These are phyloP conservation scores for Rhynchosporium secalis DNA, from an alignment of 2,329 filamentous ascomycete genomes.

Conservation along the genomic window DNA sequence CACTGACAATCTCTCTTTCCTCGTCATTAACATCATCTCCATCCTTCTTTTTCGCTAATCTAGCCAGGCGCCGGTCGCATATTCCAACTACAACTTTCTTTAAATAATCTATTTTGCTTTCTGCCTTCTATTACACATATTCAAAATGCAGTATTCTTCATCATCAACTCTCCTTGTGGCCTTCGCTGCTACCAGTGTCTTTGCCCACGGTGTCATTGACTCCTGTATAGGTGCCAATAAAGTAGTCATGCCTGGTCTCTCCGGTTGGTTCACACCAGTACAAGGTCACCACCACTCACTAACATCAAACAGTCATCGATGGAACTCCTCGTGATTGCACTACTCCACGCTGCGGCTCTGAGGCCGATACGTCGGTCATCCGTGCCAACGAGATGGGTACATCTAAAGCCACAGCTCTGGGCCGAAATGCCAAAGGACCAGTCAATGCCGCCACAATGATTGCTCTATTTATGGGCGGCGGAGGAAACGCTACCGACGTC, in stretches of 20 bases:
- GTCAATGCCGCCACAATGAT: constrained; percentile 59
- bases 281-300: constrained; percentile 23
- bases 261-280: constrained; percentile 41
- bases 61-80: constrained; percentile 35
- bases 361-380: constrained; percentile 71
- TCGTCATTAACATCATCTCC: constrained; percentile 35
- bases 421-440: constrained; percentile 61
- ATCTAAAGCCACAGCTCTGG: constrained; percentile 58
- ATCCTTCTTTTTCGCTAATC: constrained; percentile 29
- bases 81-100: constrained; percentile 24
- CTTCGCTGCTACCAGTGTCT: constrained; percentile 46
- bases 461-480: constrained; percentile 58
- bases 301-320: constrained; percentile 51
- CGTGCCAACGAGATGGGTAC: constrained; percentile 58
- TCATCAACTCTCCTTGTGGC: constrained; percentile 49
- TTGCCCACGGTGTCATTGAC: constrained; percentile 60
- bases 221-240: constrained; percentile 59
- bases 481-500: constrained; percentile 44
- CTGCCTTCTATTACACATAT: constrained; percentile 20
- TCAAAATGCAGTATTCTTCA: constrained; percentile 52
- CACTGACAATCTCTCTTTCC: constrained; percentile 26
- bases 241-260: constrained; percentile 62
- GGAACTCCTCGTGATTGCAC: constrained; percentile 69
- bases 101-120: constrained; percentile 24
- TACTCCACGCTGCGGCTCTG: constrained; percentile 60